A percentile compares a stretch with the other conserved stretches of the same genome.
Evolutionary conservation across 2,329 filamentous ascomycete species (phyloP).

Genomic region (Biscogniauxia marginata): DNA sequence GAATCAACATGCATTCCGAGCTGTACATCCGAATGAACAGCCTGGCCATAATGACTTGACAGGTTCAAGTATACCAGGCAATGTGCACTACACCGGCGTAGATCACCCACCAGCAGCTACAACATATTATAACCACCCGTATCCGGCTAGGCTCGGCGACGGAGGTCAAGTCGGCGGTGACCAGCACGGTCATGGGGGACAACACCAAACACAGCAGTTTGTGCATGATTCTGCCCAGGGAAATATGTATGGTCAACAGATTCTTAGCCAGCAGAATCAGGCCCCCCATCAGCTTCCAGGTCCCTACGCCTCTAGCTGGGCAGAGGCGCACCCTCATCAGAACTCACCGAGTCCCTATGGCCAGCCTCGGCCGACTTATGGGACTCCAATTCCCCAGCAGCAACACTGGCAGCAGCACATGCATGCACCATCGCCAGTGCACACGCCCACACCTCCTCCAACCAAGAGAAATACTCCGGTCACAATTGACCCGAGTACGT

Average conservation of each 20-base stretch:
- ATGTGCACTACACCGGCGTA: background rate
- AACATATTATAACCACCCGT: background rate
- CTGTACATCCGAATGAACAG: background rate
- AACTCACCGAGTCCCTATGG: background rate
- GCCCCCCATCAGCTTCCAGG: background rate
- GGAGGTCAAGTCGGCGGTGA: background rate
- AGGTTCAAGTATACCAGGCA: background rate
- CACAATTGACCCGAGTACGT: background rate
- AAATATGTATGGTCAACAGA: background rate
- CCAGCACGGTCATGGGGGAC: background rate
- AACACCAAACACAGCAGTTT: background rate
- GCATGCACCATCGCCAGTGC: background rate
- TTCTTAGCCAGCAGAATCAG: background rate
- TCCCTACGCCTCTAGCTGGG: background rate
- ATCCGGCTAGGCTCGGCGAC: background rate
- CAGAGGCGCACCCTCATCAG: background rate
- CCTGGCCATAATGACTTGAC: background rate
- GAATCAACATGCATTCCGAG: background rate
- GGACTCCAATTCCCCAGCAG: background rate
- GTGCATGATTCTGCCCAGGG: background rate
- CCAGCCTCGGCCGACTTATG: background rate
- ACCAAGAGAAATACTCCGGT: background rate
- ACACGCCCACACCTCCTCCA: background rate
- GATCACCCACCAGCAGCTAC: background rate
- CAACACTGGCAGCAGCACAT: background rate